Evolutionary conservation across 805 yeast genomes (phyloP), one percentile per base, ranked within the genome.

Genomic region (Geotrichum ghanense): DNA sequence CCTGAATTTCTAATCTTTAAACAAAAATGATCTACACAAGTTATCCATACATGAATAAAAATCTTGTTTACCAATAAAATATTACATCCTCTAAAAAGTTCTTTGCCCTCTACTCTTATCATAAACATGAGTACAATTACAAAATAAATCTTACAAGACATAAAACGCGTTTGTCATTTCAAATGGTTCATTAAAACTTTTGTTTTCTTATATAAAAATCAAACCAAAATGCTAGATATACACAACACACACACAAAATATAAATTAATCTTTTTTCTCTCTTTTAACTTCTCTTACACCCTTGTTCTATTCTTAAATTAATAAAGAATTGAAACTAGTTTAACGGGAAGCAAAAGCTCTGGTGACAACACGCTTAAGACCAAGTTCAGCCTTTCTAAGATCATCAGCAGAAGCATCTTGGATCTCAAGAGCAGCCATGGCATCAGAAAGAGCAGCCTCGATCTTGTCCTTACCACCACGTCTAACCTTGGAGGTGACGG

Each of bases 281-380:
- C n/a, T 17, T 22, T 20, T 43, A n/a, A 31, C 37, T 31, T 31
- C 31, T 25, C 14, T 25, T 25, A 9, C 31, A 25, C 14, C 14
- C 31, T 25, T 19, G 19, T 31, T 31, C 17, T n/a, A 16, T 31
- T 19, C 16, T 19, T 19, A 19, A 14, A 25, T 9, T 9, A 25
- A 25, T n/a, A n/a, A n/a, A n/a, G n/a, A n/a, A n/a, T n/a, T n/a
- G n/a, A 26, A 26, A 12, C 34, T 12, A 26, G 34, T 6, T 56
- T 57, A 57, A 80, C 96, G 96, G 72, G 96, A 79, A 64, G 96
- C 84, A 88, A 89, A 85, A 72, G 97, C 97, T 80, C 88, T 90
- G 79, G 96, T 90, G 71, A 90, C 97, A 68, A 90, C 96, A 75
- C 98, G 86, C 88, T 92, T 92, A 72, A 92, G 85, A 72, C 88